Evolutionary conservation across 371 early-diverging fungal genomes (phyloP), one percentile per base, ranked within the genome.

Genomic region (Coemansia sp.): DNA sequence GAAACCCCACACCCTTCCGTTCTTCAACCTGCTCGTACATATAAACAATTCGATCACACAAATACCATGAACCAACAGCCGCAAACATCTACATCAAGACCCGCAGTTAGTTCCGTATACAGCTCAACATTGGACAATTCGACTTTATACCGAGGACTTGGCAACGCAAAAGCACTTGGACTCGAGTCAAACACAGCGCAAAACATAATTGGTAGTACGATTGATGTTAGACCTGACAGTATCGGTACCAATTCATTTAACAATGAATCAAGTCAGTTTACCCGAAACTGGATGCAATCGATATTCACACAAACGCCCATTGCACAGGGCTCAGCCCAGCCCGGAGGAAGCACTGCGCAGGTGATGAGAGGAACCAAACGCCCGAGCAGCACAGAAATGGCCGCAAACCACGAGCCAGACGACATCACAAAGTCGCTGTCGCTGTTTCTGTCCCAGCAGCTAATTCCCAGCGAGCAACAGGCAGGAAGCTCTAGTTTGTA

Each of bases 401-500:
- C 63, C 29, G 60, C 72, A 10, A 64, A 67, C 54, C 64, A 67
- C 72, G 64, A 75, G 10, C 61, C 76, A 0, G 76, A 74, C 52
- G 72, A 71, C 21, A 64, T 75, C 11, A 58, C 72, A 18, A 66
- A 56, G 26, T 71, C 76, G 2, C 64, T 75, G 2, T 75, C 74
- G 7, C 60, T 64, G 18, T 48, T 72, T 11, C 42, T 71, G 7
- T 50, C 71, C 26, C 72, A 75, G 55, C 71, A 75, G 51, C 61
- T 68, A 13, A 31, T 52, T 7, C 47, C 58, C 26, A 34, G 37
- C 2, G 37, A 59, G 18, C 66, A 66, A 26, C 54, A 24, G 14
- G 34, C 59, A 62, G 16, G 34, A 8, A 10, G 11, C 34, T 8
- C 34, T 10, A 3, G 34, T 34, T 34, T 34, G 34, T 52, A 24